Evolutionary conservation across 1,284 basidiomycete genomes (phyloP), one percentile per base, ranked within the genome.

Genomic region (Puccinia horiana): DNA sequence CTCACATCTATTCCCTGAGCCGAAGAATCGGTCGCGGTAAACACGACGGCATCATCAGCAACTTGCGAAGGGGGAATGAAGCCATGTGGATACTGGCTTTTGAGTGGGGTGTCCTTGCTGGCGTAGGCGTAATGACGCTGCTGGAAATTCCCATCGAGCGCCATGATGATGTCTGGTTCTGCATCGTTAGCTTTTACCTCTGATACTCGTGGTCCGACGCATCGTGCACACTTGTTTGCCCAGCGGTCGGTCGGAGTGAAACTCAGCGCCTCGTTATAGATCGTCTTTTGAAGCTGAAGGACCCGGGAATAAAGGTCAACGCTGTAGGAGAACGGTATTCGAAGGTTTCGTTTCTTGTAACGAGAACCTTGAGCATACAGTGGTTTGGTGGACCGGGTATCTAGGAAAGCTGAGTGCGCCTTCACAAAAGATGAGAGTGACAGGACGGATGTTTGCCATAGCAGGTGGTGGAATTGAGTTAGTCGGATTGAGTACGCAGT

Each of bases 171-270:
- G 26, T 72, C 40, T 20, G 69, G 69, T 44, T 72, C 69, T 23
- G 18, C n/a, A 1, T 0, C 11, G 1, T 29, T 11, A 23, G 6
- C 69, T 47, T 72, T 35, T 16, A 35, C 32, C n/a, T 72, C 69
- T 0, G 4, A 12, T 29, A 2, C 20, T 44, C 20, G 0, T 42
- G 69, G 69, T 12, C 35, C 69, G 44, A 72, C 40, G 47, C 69
- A 72, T 44, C 35, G 69, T 11, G 69, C 20, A 29, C 69, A 72
- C 35, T 72, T 72, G 69, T 32, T 32, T 1, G 72, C 72, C 72
- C 72, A 74, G 14, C 6, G 47, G n/a, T 74, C 42, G 3, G 47
- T 35, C 11, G 26, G 20, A 32, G 44, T 47, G 12, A 42, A 35
- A 29, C 20, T 18, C 23, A 74, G 9, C 2, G 42, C 72, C n/a